Conservation (phyloP, 768 basidiomycete species). For the Mycena crocata region DNA sequence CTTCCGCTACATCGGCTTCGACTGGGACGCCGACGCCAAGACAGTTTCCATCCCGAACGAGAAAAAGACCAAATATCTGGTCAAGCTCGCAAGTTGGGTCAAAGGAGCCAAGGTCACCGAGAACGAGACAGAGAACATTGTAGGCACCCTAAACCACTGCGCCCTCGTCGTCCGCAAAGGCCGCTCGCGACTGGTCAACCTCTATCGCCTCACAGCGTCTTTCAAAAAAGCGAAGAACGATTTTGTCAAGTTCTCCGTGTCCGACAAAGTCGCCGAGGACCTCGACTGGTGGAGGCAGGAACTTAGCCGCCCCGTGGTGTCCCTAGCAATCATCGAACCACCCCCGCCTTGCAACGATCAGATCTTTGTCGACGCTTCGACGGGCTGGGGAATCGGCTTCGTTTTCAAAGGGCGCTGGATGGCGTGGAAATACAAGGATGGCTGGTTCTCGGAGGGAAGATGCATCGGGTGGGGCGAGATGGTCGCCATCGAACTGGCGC, state of each 20-base stretch:
- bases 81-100: constrained; percentile 8
- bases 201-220: constrained; percentile 14
- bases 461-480: too few relatives aligned
- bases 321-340: constrained; percentile 27
- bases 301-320: neutral
- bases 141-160: constrained; percentile 33
- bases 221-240: neutral
- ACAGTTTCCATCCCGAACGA: constrained; percentile 25
- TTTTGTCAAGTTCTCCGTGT: neutral
- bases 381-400: constrained; percentile 54
- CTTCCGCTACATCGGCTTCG: constrained; percentile 35
- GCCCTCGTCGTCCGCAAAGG: constrained; percentile 14
- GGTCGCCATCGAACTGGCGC: too few relatives aligned
- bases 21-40: constrained; percentile 33
- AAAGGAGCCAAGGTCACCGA: neutral
- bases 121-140: constrained; percentile 13
- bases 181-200: constrained; percentile 14
- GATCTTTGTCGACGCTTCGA: constrained; percentile 56
- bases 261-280: neutral
- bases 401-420: too few relatives aligned
- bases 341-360: constrained; percentile 13
- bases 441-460: too few relatives aligned
- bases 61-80: constrained; percentile 33
- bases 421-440: too few relatives aligned
- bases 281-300: neutral